These are phyloP conservation scores for Phytophthora constricta DNA, from an alignment of 352 stramenopile genomes.

Conservation along the genomic window DNA sequence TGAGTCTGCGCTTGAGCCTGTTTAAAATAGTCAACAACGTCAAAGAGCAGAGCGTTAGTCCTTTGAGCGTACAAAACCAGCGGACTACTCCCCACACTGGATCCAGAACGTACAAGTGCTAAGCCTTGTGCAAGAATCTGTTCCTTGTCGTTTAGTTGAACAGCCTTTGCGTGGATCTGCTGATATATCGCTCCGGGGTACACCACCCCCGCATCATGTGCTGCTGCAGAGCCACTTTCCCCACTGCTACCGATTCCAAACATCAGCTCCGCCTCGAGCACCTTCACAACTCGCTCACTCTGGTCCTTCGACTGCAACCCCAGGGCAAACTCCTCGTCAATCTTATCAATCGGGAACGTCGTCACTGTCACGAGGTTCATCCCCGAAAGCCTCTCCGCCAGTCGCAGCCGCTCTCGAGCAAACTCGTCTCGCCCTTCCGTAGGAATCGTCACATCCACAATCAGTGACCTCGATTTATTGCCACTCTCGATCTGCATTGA, in stretches of 20 bases:
- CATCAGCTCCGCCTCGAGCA: conserved; percentile 68
- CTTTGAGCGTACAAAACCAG: too few species aligned
- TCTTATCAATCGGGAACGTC: conserved; percentile 50
- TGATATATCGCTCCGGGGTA: conserved; percentile 76
- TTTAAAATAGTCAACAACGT: too few species aligned
- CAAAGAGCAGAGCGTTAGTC: too few species aligned
- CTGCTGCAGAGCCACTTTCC: too few species aligned
- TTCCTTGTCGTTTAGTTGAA: conserved; percentile 29
- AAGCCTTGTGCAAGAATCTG: conserved; percentile 42
- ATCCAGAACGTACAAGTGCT: conserved; percentile 45
- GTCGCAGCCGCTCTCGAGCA: conserved; percentile 30
- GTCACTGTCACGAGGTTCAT: conserved; percentile 62
- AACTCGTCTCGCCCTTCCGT: conserved; percentile 58
- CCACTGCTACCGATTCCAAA: conserved; percentile 63
- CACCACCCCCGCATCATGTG: conserved; percentile 10
- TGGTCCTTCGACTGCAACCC: conserved; percentile 38
- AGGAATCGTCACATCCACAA: conserved; percentile 63
- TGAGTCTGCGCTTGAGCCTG: conserved; percentile 61
- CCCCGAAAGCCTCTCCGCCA: conserved; percentile 45
- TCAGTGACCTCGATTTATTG: conserved; percentile 21
- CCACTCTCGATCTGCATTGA: neutral
- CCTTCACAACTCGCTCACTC: conserved; percentile 59
- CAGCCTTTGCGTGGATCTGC: conserved; percentile 45
- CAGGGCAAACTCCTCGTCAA: conserved; percentile 16
- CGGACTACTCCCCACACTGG: too few species aligned